Conservation (phyloP, 1,284 basidiomycete genomes). For the Peniophora sp. region DNA sequence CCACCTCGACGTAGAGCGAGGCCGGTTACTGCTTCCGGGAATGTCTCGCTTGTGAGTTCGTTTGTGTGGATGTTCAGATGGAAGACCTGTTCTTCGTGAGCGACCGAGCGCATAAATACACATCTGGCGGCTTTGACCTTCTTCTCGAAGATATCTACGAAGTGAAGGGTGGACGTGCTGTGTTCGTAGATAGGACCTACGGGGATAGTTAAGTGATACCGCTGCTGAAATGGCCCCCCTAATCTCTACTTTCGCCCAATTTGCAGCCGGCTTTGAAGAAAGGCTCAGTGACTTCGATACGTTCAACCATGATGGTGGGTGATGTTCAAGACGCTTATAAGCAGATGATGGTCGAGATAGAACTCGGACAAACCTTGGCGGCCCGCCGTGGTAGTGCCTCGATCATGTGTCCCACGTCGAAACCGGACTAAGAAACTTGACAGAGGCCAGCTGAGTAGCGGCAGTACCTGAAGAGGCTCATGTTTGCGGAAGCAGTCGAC, state of each 20-base stretch:
- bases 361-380: too few relatives aligned
- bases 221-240: not conserved
- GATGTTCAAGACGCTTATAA: not conserved
- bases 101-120: not conserved
- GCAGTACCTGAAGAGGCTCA: too few relatives aligned
- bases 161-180: conserved; percentile 45
- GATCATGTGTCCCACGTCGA: too few relatives aligned
- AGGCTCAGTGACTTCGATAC: conserved; percentile 30
- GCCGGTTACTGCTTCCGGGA: conserved; percentile 45
- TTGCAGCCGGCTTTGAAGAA: conserved; percentile 49
- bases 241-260: conserved; percentile 51
- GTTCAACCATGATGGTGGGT: conserved; percentile 8
- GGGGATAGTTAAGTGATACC: conserved; percentile 2
- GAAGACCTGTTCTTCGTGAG: conserved; percentile 32
- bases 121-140: conserved; percentile 28
- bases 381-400: too few relatives aligned
- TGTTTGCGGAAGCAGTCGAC: too few relatives aligned
- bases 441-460: too few relatives aligned
- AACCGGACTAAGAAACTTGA: too few relatives aligned
- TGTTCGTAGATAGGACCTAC: conserved; percentile 57
- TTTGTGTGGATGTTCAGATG: conserved; percentile 38
- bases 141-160: conserved; percentile 56
- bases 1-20: conserved; percentile 39
- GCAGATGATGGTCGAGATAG: not conserved
- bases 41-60: conserved; percentile 36